Conservation (phyloP, 257 asterid species). For the Solanum chaucha region DNA sequence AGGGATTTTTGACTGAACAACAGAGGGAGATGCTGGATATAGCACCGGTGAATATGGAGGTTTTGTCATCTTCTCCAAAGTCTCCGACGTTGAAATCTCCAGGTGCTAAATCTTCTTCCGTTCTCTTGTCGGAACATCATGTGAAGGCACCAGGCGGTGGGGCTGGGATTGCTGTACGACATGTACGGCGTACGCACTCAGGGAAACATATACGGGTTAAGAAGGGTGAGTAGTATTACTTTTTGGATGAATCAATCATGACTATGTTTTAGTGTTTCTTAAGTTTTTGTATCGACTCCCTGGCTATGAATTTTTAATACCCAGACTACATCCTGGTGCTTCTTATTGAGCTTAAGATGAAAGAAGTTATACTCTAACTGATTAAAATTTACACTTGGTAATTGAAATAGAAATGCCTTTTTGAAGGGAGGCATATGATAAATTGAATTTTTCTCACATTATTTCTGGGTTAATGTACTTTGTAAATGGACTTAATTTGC, state of each 20-base stretch:
- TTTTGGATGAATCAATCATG: not conserved
- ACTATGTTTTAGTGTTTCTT: not conserved
- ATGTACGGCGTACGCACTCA: slow-evolving; percentile 70
- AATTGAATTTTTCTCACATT: not conserved
- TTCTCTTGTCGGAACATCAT: slow-evolving; percentile 38
- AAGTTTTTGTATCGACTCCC: not conserved
- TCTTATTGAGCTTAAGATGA: not conserved
- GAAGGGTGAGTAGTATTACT: slow-evolving; percentile 45
- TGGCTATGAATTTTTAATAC: not conserved
- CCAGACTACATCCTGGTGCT: not conserved
- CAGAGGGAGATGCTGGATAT: slow-evolving; percentile 76
- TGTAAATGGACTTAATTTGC: not conserved
- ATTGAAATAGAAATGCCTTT: not conserved
- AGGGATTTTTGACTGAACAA: slow-evolving; percentile 78
- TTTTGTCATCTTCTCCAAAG: slow-evolving; percentile 57
- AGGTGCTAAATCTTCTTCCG: slow-evolving; percentile 14
- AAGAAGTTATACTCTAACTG: not conserved
- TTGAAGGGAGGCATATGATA: rapidly evolving
- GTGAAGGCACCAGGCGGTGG: slow-evolving; percentile 65
- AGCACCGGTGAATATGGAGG: slow-evolving; percentile 69
- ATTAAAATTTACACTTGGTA: not conserved
- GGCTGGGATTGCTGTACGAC: slow-evolving; percentile 52
- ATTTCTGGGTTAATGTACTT: not conserved
- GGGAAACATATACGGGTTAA: slow-evolving; percentile 66
- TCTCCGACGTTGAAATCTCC: slow-evolving; percentile 47